These are phyloP conservation scores for Acacia pycnantha DNA, from an alignment of 331 rosid species.

Conservation along the genomic window DNA sequence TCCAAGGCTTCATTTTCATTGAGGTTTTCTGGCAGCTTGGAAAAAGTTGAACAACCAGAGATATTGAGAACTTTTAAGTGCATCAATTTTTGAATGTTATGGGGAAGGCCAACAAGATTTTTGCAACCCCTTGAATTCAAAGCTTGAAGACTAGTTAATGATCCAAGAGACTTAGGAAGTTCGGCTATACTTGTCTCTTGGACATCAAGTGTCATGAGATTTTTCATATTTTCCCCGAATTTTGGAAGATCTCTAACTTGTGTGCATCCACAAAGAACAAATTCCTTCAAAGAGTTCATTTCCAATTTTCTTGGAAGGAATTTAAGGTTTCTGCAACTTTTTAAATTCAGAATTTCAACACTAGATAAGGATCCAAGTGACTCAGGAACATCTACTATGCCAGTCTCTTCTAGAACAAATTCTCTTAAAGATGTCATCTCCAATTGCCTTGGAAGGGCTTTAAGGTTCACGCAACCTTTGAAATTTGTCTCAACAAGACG, in stretches of 20 bases:
- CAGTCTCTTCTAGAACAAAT: background rate
- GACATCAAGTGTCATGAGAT: background rate
- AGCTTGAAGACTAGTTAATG: background rate
- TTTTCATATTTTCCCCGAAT: background rate
- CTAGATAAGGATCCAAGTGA: no score
- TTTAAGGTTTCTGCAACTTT: slow-evolving; percentile 21
- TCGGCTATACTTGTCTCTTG: background rate
- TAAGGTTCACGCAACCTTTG: slow-evolving; percentile 20
- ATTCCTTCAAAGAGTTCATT: background rate
- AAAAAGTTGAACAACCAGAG: background rate
- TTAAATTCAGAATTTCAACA: background rate
- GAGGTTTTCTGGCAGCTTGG: background rate
- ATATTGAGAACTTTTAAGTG: background rate
- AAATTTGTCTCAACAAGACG: background rate
- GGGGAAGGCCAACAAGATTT: background rate
- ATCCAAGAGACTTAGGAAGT: background rate
- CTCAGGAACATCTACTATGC: no score
- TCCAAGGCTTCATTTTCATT: background rate
- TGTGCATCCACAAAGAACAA: background rate
- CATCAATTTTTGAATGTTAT: background rate
- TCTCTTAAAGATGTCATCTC: background rate
- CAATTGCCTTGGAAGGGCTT: background rate
- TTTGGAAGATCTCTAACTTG: background rate
- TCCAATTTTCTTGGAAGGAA: background rate
- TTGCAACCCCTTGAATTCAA: background rate